Evolutionary conservation across 805 yeast genomes (phyloP), one percentile per base, ranked within the genome.

Genomic region (Ogataea haglerorum): DNA sequence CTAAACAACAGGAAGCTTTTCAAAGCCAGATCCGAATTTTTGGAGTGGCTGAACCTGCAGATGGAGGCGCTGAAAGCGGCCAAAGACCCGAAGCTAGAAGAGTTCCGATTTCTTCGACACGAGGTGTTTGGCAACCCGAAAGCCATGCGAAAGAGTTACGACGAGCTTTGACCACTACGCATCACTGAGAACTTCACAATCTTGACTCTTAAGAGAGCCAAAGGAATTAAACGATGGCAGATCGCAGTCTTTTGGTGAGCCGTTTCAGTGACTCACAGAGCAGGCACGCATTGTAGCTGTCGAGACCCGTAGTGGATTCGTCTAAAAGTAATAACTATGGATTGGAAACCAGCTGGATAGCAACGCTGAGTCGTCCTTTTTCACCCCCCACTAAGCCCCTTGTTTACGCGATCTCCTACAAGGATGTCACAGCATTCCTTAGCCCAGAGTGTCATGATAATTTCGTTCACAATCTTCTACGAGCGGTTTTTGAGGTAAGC

Each of bases 241-340:
- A 75, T 54, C 1, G 68, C 15, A 57, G 41, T 10, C 64, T 60
- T 31, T 57, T 57, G 0, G 85, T 79, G 25, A 82, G 65, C 42
- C 74, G 69, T 48, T 78, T 75, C 40, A 88, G 69, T 0, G 86
- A 76, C 32, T 72, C 65, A 12, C 87, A 73, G 25, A 87, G 66
- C 41, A 79, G 64, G 48, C 70, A 75, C 0, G 95, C 90, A 10
- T 89, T 80, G 46, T 78, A 79, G 5, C 95, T 80, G 60, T 87
- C 95, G 24, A 87, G 63, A 0, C 95, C 95, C 0, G 95, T 86
- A 1, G 95, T 87, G 5, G 95, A 95, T 52, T 87, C 95, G 58
- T 87, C 96, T 30, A 87, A 61, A 52, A 86, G 86, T 45, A 88
- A 61, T 2, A 87, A 65, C 0, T 89, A 77, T 0, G 95, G 95